These are phyloP conservation scores for Leptographium procerum DNA, from an alignment of 2,329 filamentous ascomycete species.

Conservation along the genomic window DNA sequence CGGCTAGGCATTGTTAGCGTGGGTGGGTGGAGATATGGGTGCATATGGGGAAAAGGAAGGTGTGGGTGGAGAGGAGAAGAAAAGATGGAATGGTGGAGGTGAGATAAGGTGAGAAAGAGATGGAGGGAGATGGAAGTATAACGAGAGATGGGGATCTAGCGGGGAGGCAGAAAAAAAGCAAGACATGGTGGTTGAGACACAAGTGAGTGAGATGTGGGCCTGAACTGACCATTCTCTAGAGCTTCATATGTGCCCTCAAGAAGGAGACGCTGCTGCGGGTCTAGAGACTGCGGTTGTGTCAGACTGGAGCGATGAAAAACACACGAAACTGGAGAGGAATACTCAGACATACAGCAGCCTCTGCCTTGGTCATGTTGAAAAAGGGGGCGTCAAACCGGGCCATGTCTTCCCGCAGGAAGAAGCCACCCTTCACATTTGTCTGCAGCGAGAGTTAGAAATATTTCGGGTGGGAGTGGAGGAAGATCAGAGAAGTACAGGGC, in stretches of 20 bases:
- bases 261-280: conserved; percentile 14
- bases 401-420: conserved; percentile 17
- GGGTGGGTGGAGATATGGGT: neutral
- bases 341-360: conserved; percentile 16
- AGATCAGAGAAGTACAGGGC: no score
- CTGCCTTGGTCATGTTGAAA: conserved; percentile 17
- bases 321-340: neutral
- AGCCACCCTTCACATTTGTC: conserved; percentile 19
- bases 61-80: neutral
- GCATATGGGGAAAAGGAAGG: neutral
- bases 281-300: conserved; percentile 4
- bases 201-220: neutral
- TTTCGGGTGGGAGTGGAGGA: neutral
- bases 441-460: neutral
- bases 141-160: no score
- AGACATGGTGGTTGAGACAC: neutral
- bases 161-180: no score
- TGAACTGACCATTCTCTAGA: conserved; percentile 14
- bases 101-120: neutral
- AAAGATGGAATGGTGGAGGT: neutral
- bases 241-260: conserved; percentile 17
- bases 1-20: conserved; percentile 9
- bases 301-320: neutral
- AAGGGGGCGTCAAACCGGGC: conserved; percentile 19
- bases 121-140: neutral